These are phyloP conservation scores for Amborella trichopoda DNA, from an alignment of 164 flowering plant genomes.

Conservation along the genomic window DNA sequence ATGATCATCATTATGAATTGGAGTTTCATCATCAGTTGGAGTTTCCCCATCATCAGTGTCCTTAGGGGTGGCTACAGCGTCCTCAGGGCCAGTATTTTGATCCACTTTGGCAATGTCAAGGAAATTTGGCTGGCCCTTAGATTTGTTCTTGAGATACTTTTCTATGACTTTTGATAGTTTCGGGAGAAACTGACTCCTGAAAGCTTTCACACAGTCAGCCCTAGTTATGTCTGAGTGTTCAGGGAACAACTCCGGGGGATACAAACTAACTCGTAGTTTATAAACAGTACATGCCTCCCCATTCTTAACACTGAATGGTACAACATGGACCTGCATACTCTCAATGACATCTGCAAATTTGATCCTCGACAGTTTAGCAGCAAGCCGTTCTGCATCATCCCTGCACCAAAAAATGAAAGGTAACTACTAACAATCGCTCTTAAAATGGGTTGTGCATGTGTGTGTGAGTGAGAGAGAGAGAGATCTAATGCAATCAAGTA, in stretches of 20 bases:
- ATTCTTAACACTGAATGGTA: conserved; percentile 27
- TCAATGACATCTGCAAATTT: conserved; percentile 62
- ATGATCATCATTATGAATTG: background rate
- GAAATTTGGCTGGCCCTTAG: too few relatives aligned
- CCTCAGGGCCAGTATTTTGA: too few relatives aligned
- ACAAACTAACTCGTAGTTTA: conserved; percentile 55
- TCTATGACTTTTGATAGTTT: conserved; percentile 59
- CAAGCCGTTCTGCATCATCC: conserved; percentile 50
- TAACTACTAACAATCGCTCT: too few relatives aligned
- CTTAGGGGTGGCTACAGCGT: too few relatives aligned
- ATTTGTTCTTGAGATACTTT: conserved; percentile 33
- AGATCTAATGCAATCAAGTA: too few relatives aligned
- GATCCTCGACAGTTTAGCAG: conserved; percentile 57
- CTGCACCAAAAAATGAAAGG: conserved; percentile 37
- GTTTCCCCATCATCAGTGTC: too few relatives aligned
- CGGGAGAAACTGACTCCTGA: conserved; percentile 27
- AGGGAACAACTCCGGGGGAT: conserved; percentile 33
- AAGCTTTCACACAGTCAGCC: conserved; percentile 34
- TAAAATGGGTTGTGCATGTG: too few relatives aligned
- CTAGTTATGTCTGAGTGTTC: conserved; percentile 26
- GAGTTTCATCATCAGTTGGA: conserved; percentile 25
- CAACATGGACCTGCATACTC: conserved; percentile 50
- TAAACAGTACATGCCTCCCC: conserved; percentile 31
- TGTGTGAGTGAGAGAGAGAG: too few relatives aligned
- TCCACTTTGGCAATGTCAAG: too few relatives aligned